Evolutionary conservation across 2,329 filamentous ascomycete species (phyloP).

Genomic region (Aschersonia sp.): DNA sequence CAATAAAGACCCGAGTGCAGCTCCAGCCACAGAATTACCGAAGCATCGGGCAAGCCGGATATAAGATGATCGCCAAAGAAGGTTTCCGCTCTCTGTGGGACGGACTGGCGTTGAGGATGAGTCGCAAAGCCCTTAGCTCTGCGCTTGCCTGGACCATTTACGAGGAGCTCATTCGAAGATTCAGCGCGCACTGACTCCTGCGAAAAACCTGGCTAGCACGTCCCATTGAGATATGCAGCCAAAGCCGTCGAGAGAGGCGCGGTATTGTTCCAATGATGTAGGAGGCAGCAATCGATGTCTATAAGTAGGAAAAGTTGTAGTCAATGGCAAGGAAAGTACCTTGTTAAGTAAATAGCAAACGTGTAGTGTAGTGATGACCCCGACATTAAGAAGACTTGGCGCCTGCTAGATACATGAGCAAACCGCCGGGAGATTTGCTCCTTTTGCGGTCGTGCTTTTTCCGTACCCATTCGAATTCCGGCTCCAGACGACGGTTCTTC

Average conservation of each 20-base stretch:
- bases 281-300: too few relatives aligned
- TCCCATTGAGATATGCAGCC: too few relatives aligned
- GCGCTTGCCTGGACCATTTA: slow-evolving; percentile 97
- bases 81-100: slow-evolving; percentile 70
- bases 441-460: slow-evolving; percentile 38
- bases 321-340: too few relatives aligned
- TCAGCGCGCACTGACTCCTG: neutral
- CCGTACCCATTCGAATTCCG: slow-evolving; percentile 40
- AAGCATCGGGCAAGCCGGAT: slow-evolving; percentile 67
- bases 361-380: neutral
- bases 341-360: neutral
- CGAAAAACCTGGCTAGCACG: neutral
- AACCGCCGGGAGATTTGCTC: slow-evolving; percentile 36
- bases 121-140: slow-evolving; percentile 79
- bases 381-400: slow-evolving; percentile 10
- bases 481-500: slow-evolving; percentile 24
- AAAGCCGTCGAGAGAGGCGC: too few relatives aligned
- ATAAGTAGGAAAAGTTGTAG: too few relatives aligned
- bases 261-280: too few relatives aligned
- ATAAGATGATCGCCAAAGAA: slow-evolving; percentile 68
- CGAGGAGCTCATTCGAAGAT: slow-evolving; percentile 71
- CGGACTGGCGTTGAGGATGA: slow-evolving; percentile 74
- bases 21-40: slow-evolving; percentile 69
- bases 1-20: slow-evolving; percentile 89
- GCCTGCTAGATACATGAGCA: slow-evolving; percentile 44